phyloP scores from a whole-genome alignment of 331 rosid species.

The Rosa hybrid region DNA sequence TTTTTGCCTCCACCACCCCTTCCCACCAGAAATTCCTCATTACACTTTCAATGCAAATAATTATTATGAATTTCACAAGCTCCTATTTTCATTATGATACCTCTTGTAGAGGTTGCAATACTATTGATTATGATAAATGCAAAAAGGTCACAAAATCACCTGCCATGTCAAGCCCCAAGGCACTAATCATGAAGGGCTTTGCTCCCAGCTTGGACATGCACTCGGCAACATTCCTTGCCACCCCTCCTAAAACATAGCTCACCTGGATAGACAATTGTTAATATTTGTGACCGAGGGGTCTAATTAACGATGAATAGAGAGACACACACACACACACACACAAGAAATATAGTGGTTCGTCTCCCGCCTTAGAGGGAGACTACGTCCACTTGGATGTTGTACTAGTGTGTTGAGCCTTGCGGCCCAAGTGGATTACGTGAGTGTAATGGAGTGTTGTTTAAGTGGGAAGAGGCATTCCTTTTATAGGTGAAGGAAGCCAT shows the following conservation, averaged over 20 bases:
- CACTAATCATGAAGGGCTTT: slow-evolving; percentile 83
- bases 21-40: not conserved
- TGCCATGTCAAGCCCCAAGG: slow-evolving; percentile 78
- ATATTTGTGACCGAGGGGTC: too few relatives aligned
- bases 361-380: too few relatives aligned
- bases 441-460: too few relatives aligned
- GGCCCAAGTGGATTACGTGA: too few relatives aligned
- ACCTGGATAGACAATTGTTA: slow-evolving; percentile 44
- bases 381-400: too few relatives aligned
- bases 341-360: too few relatives aligned
- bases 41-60: not conserved
- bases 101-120: slow-evolving; percentile 9
- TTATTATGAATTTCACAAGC: not conserved
- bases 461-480: too few relatives aligned
- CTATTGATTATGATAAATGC: not conserved
- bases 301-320: too few relatives aligned
- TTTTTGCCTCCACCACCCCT: not conserved
- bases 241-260: slow-evolving; percentile 73
- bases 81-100: not conserved
- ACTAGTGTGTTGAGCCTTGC: too few relatives aligned
- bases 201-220: slow-evolving; percentile 88
- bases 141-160: slow-evolving; percentile 42
- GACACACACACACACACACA: too few relatives aligned
- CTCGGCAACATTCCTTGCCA: slow-evolving; percentile 90
- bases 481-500: too few relatives aligned